Percentiles rank a stretch among this genome's conserved stretches.
Evolutionary conservation across 169 alveolate species (phyloP).

Genomic region (Plasmodium billcollinsi): DNA sequence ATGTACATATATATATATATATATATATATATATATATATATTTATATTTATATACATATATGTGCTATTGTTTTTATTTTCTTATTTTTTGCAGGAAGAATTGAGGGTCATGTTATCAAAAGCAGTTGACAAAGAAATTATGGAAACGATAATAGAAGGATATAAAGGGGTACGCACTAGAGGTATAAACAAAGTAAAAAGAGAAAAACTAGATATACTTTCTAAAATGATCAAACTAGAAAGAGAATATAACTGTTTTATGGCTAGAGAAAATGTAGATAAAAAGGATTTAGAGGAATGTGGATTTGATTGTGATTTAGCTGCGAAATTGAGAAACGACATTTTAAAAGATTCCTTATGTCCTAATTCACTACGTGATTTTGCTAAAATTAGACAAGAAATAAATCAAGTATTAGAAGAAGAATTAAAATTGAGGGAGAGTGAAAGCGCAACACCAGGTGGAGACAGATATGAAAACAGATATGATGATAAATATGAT

Average conservation of each 20-base stretch:
- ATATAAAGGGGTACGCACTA: conserved; percentile 52
- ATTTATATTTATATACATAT: neutral
- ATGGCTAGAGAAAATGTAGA: conserved; percentile 76
- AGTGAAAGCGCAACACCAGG: conserved; percentile 1
- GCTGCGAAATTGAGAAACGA: conserved; percentile 73
- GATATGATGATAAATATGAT: too few relatives aligned
- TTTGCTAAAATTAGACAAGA: conserved; percentile 64
- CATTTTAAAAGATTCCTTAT: conserved; percentile 40
- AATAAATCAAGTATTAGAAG: conserved; percentile 61
- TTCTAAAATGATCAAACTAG: conserved; percentile 68
- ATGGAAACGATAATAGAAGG: conserved; percentile 72
- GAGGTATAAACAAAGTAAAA: conserved; percentile 68
- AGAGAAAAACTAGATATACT: conserved; percentile 60
- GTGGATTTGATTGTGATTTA: conserved; percentile 71
- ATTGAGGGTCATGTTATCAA: conserved; percentile 48
- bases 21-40: neutral
- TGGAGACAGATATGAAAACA: neutral
- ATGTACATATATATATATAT: neutral
- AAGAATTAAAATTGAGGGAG: conserved; percentile 45
- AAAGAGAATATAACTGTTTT: conserved; percentile 60
- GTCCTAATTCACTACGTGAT: conserved; percentile 59
- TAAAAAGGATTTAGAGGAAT: conserved; percentile 57
- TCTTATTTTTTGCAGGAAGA: conserved; percentile 21
- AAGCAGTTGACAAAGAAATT: conserved; percentile 62
- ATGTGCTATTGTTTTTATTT: neutral